Evolutionary conservation across 2,329 filamentous ascomycete genomes (phyloP).

Genomic region (Fusarium tupiense): DNA sequence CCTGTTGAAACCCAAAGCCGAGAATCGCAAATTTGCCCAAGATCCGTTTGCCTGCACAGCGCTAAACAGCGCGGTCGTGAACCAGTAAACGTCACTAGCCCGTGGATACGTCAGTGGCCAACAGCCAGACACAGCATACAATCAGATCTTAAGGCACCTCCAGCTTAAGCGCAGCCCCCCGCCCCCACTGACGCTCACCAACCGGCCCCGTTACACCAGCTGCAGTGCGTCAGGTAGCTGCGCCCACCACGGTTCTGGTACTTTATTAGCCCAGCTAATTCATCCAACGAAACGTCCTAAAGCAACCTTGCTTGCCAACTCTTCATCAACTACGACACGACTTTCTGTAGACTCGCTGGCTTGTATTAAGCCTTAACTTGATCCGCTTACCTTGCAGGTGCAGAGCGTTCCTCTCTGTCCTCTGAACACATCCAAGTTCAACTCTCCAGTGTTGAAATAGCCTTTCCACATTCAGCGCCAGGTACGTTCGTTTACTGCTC

Average conservation of each 20-base stretch:
- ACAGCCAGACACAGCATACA: conserved; percentile 8
- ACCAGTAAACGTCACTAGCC: conserved; percentile 30
- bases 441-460: neutral
- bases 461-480: conserved; percentile 5
- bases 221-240: neutral
- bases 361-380: conserved; percentile 14
- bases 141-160: conserved; percentile 11
- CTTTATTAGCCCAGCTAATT: conserved; percentile 1
- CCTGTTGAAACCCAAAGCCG: conserved; percentile 1
- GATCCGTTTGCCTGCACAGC: conserved; percentile 19
- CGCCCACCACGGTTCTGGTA: conserved; percentile 7
- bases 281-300: conserved; percentile 22
- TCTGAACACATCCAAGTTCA: neutral
- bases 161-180: conserved; percentile 29
- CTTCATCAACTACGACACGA: conserved; percentile 38
- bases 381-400: neutral
- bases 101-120: conserved; percentile 34
- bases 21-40: conserved; percentile 5
- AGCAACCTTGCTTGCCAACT: conserved; percentile 17
- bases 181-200: conserved; percentile 30
- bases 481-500: conserved; percentile 23
- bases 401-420: neutral
- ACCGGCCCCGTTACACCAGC: conserved; percentile 7
- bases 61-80: conserved; percentile 20
- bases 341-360: conserved; percentile 15